These are phyloP conservation scores for Byssochlamys sp. DNA, from an alignment of 2,329 filamentous ascomycete species.

Conservation along the genomic window DNA sequence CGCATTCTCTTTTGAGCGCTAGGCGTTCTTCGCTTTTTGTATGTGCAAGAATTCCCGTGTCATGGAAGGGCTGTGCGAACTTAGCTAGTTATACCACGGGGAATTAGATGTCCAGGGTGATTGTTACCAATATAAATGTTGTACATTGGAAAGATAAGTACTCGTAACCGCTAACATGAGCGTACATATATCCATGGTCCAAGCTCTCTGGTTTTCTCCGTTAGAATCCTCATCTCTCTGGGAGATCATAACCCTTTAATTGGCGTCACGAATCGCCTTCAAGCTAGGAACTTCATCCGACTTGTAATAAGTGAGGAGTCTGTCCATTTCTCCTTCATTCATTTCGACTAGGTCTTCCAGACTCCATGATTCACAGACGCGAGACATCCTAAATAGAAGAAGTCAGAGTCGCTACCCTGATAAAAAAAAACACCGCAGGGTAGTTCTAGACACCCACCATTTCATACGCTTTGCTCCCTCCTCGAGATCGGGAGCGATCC, in stretches of 20 bases:
- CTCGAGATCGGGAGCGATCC: slow-evolving; percentile 59
- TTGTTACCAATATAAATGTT: background rate
- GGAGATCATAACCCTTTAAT: background rate
- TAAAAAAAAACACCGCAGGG: too few relatives aligned
- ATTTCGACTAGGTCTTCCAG: slow-evolving; percentile 77
- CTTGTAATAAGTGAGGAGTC: slow-evolving; percentile 65
- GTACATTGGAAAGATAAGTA: background rate
- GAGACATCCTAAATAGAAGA: slow-evolving; percentile 61
- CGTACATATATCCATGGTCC: background rate
- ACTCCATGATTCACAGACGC: slow-evolving; percentile 76
- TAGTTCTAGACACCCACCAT: slow-evolving; percentile 49
- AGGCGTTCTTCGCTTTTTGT: background rate
- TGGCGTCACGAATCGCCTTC: slow-evolving; percentile 20
- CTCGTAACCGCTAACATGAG: background rate
- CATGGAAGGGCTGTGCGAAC: background rate
- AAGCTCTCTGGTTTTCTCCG: background rate
- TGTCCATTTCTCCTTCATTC: slow-evolving; percentile 74
- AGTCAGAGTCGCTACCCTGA: slow-evolving; percentile 11
- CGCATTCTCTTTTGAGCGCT: background rate
- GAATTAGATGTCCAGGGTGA: background rate
- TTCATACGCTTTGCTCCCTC: slow-evolving; percentile 82
- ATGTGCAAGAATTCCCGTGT: background rate
- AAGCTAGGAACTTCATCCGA: slow-evolving; percentile 29
- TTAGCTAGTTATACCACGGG: background rate
- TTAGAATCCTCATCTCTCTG: background rate